These are phyloP conservation scores for Terfezia boudieri DNA, from an alignment of 495 filamentous ascomycete genomes.

Conservation along the genomic window DNA sequence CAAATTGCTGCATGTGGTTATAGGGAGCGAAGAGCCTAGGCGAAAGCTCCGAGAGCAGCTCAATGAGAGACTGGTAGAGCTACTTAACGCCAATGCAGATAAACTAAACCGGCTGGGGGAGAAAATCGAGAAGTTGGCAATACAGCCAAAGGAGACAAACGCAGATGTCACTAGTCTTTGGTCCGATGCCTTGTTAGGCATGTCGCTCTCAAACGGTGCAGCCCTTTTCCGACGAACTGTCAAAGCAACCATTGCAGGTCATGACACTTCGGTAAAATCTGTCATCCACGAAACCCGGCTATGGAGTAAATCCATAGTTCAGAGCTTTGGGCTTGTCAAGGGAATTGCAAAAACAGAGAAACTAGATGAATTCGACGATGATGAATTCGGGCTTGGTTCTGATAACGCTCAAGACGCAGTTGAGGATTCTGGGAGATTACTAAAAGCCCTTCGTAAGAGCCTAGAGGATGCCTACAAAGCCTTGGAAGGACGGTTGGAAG, in stretches of 20 bases:
- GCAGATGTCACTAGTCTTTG: conserved; percentile 19
- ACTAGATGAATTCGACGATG: conserved; percentile 51
- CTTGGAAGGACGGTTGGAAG: conserved; percentile 34
- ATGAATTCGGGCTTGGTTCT: not conserved
- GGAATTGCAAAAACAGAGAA: conserved; percentile 25
- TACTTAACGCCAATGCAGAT: conserved; percentile 36
- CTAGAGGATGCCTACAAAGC: conserved; percentile 33
- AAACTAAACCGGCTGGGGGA: conserved; percentile 35
- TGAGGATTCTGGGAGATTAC: conserved; percentile 44
- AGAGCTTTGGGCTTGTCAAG: conserved; percentile 37
- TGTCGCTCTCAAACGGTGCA: conserved; percentile 34
- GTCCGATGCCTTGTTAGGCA: conserved; percentile 15
- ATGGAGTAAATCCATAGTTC: conserved; percentile 44
- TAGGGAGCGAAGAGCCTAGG: not conserved
- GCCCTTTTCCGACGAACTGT: conserved; percentile 31
- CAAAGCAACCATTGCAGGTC: conserved; percentile 35
- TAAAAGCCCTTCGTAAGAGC: conserved; percentile 34
- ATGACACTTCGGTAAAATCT: conserved; percentile 37
- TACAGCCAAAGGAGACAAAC: conserved; percentile 31
- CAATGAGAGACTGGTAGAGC: conserved; percentile 35
- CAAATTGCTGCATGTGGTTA: not conserved
- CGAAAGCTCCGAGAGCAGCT: conserved; percentile 40
- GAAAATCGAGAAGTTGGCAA: conserved; percentile 28
- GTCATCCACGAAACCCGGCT: conserved; percentile 36
- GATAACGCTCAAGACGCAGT: conserved; percentile 44